Evolutionary conservation across 176 grass and related monocot genomes (phyloP), one percentile per base, ranked within the genome.

Genomic region (Aegilops umbellulata): DNA sequence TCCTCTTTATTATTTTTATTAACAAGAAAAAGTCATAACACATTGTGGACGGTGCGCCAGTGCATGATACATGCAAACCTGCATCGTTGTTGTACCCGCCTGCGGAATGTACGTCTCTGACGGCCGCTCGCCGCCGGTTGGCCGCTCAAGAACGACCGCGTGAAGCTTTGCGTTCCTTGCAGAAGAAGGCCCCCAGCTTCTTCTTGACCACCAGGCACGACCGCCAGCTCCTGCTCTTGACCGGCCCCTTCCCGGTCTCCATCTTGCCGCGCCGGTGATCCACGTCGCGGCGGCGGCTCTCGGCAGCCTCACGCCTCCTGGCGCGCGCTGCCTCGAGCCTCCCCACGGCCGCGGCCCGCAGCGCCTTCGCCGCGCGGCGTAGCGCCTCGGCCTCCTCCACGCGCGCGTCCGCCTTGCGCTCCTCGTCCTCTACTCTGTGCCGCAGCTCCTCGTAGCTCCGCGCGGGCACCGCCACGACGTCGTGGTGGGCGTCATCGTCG

Each of bases 381-480:
- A 3, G 31, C 10, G 61, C 73, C 74, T 90, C 78, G 27, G 78
- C 83, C 23, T 70, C 73, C 15, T 78, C 67, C 8, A 93, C 76
- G 29, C 67, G 82, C 83, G 30, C 76, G 19, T 75, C 76, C 20
- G 83, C 88, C 61, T 25, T 15, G 38, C 57, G 29, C 35, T 90
- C 83, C 82, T 83, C 88, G 34, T 64, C 66, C 16, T 88, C 82
- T 6, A 73, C 66, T 20, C 19, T 65, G 17, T 41, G 22, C 9
- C 49, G 69, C 20, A 90, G 61, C 60, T 85, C 88, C 53, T 83
- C 75, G 31, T 76, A 65, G 39, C 60, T 82, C 55, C 65, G 79
- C 30, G 36, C 85, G 10, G 86, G 83, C 13, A 93, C 30, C 11
- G 69, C 74, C 76, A 90, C 82, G 38, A 86, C 80, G 22, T 86